Percentiles rank a stretch among this genome's conserved stretches.
Conservation (phyloP, 2,329 filamentous ascomycete species). For the Fusarium agapanthi region DNA sequence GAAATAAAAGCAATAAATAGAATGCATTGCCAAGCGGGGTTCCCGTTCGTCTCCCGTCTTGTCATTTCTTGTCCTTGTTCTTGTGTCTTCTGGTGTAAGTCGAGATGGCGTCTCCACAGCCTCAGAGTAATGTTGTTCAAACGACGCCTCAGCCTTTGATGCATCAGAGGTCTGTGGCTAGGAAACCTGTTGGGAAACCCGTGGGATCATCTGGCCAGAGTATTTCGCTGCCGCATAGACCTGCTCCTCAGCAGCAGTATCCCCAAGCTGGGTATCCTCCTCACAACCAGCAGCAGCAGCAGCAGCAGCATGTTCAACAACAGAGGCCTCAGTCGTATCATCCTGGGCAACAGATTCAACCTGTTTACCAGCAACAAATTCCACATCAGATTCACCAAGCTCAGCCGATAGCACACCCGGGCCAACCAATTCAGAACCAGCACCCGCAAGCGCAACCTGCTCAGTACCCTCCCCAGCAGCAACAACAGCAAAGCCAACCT, state of each 20-base stretch:
- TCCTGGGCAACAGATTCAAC: conserved; percentile 4
- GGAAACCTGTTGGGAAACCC: conserved; percentile 14
- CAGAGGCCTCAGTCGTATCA: conserved; percentile 11
- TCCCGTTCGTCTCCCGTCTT: conserved; percentile 10
- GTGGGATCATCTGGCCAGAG: background rate
- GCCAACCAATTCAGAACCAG: background rate
- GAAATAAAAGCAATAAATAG: conserved; percentile 9
- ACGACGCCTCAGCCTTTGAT: conserved; percentile 12
- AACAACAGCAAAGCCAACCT: background rate
- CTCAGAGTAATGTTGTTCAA: conserved; percentile 1
- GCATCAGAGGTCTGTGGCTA: conserved; percentile 25
- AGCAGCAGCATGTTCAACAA: conserved; percentile 12
- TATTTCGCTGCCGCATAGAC: conserved; percentile 12
- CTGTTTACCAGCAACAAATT: background rate
- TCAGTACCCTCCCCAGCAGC: conserved; percentile 7
- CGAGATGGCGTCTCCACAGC: conserved; percentile 27
- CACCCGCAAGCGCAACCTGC: background rate
- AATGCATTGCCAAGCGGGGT: conserved; percentile 13
- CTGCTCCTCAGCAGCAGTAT: background rate
- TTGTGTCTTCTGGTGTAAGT: conserved; percentile 8
- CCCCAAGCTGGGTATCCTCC: background rate
- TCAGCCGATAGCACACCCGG: background rate
- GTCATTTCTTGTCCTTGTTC: conserved; percentile 15
- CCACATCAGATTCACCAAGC: background rate
- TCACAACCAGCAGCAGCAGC: conserved; percentile 16